These are phyloP conservation scores for Xylariaceae sp. DNA, from an alignment of 2,329 filamentous ascomycete species.

Conservation along the genomic window DNA sequence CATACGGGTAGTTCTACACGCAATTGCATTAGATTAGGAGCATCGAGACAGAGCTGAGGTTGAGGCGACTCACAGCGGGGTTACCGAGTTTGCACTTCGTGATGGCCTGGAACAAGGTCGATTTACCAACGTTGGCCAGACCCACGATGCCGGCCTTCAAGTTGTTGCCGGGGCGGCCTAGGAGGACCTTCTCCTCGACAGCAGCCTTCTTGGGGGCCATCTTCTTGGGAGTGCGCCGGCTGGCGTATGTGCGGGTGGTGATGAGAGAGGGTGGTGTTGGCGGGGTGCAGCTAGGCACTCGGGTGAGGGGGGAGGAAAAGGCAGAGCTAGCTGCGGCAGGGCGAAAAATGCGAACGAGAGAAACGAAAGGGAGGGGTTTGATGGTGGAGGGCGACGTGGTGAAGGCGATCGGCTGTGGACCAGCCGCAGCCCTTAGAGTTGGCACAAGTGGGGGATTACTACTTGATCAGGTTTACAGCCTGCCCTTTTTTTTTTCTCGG, in stretches of 20 bases:
- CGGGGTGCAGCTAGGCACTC: constrained; percentile 45
- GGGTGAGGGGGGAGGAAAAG: constrained; percentile 40
- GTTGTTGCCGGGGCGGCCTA: constrained; percentile 95
- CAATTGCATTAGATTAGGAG: constrained; percentile 32
- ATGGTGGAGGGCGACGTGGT: constrained; percentile 42
- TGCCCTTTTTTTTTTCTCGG: constrained; percentile 7
- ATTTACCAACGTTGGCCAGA: constrained; percentile 98
- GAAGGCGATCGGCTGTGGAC: constrained; percentile 36
- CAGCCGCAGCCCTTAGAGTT: constrained; percentile 31
- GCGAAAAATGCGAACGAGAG: constrained; percentile 45
- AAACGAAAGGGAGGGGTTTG: constrained; percentile 47
- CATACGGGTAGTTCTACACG: constrained; percentile 89
- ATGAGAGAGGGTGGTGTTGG: constrained; percentile 24
- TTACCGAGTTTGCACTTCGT: constrained; percentile 97
- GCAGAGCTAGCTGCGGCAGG: constrained; percentile 66
- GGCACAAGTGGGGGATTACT: constrained; percentile 13
- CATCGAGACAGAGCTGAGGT: constrained; percentile 22
- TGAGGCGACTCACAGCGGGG: constrained; percentile 68
- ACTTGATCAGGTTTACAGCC: constrained; percentile 24
- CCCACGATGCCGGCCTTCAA: constrained; percentile 99
- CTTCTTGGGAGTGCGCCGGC: constrained; percentile 54
- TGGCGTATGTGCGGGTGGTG: constrained; percentile 54
- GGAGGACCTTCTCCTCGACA: constrained; percentile 91
- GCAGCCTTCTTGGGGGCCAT: constrained; percentile 96
- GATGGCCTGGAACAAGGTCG: constrained; percentile 98